Percentiles rank a stretch among this genome's conserved stretches.
Conservation (phyloP, 305 asterid species). For the Fraxinus sp. region DNA sequence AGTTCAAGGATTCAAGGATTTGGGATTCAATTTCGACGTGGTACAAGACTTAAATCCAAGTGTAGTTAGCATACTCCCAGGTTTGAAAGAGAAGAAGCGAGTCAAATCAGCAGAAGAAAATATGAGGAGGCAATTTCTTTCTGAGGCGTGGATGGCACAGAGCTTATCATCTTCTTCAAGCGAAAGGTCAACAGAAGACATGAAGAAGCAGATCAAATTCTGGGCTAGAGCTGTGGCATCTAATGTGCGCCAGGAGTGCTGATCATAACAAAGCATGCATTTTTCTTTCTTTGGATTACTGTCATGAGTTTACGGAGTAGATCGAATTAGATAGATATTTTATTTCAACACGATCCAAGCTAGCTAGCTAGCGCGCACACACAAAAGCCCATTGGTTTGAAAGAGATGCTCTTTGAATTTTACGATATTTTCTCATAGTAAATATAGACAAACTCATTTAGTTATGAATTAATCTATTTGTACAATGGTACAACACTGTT, state of each 20-base stretch:
- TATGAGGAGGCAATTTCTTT: conserved; percentile 23
- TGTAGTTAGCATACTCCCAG: conserved; percentile 11
- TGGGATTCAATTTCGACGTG: conserved; percentile 36
- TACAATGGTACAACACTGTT: too few relatives aligned
- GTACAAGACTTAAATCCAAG: conserved; percentile 23
- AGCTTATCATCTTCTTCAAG: conserved; percentile 21
- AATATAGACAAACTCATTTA: too few relatives aligned
- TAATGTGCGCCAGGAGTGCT: conserved; percentile 51
- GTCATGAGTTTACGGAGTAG: neutral
- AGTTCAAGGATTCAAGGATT: conserved; percentile 42
- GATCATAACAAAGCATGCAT: neutral
- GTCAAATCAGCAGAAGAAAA: conserved; percentile 14
- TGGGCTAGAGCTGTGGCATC: conserved; percentile 92
- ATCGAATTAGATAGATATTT: conserved; percentile 5
- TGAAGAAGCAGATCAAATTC: conserved; percentile 66
- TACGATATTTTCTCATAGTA: too few relatives aligned
- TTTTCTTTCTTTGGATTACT: neutral
- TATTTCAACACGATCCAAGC: neutral
- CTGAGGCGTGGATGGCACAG: conserved; percentile 33
- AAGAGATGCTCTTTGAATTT: too few relatives aligned
- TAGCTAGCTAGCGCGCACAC: neutral
- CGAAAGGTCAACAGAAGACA: conserved; percentile 40
- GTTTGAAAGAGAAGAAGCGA: conserved; percentile 27
- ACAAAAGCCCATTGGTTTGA: too few relatives aligned
- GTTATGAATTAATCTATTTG: too few relatives aligned